These are phyloP conservation scores for Kuraishia capsulata DNA, from an alignment of 805 yeast genomes.

Conservation along the genomic window DNA sequence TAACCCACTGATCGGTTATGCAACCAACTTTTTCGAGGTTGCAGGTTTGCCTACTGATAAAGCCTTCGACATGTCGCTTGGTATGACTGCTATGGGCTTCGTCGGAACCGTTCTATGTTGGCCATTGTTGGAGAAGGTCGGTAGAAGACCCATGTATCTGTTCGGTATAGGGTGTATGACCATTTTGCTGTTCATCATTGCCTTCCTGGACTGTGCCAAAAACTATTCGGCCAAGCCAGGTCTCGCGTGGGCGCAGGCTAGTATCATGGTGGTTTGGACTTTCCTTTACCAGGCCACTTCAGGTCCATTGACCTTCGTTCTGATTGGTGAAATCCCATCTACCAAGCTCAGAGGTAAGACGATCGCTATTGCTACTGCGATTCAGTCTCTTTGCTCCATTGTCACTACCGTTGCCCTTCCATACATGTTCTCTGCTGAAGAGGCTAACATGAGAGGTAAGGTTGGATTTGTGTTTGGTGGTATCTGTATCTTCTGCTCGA, in stretches of 20 bases:
- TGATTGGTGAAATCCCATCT: constrained; percentile 30
- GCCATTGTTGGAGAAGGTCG: constrained; percentile 29
- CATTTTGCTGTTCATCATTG: constrained; percentile 12
- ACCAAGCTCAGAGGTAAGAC: constrained; percentile 30
- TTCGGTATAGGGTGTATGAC: constrained; percentile 5
- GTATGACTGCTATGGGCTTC: constrained; percentile 22
- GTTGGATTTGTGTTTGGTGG: constrained; percentile 41
- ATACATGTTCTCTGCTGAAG: constrained; percentile 37
- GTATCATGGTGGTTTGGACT: constrained; percentile 15
- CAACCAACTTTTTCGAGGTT: constrained; percentile 30
- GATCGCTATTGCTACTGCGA: constrained; percentile 21
- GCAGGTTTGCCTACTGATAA: constrained; percentile 10
- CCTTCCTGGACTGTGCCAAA: constrained; percentile 9
- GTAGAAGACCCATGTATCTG: constrained; percentile 23
- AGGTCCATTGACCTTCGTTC: constrained; percentile 30
- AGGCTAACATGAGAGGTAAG: constrained; percentile 39
- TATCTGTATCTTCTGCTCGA: constrained; percentile 16
- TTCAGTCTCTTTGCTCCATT: constrained; percentile 23
- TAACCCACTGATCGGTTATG: constrained; percentile 51
- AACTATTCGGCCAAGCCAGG: background rate
- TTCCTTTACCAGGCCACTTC: constrained; percentile 26
- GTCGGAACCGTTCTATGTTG: constrained; percentile 25
- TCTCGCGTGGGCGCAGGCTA: constrained; percentile 1
- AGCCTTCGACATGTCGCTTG: constrained; percentile 15
- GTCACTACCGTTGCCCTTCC: constrained; percentile 32